These are phyloP conservation scores for Funneliformis geosporum DNA, from an alignment of 192 early-diverging fungal species.

Conservation along the genomic window DNA sequence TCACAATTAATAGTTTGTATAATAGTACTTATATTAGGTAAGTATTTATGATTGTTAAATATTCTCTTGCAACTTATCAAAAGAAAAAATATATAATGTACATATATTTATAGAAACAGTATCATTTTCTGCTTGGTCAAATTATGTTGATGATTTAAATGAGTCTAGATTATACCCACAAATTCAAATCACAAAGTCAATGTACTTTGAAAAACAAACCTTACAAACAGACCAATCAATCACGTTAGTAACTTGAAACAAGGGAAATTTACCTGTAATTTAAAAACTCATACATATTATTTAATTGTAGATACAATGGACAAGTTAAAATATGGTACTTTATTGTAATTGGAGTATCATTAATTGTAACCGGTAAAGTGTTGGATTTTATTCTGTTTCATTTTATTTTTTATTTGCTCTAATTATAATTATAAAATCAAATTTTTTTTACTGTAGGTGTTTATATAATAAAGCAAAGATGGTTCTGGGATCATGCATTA, in stretches of 20 bases:
- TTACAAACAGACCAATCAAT: background rate
- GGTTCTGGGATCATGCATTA: background rate
- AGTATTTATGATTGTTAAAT: background rate
- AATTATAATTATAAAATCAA: background rate
- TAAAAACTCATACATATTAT: no score
- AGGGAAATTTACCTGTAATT: no score
- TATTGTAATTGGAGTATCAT: background rate
- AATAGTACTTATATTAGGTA: background rate
- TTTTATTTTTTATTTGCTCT: no score
- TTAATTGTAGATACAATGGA: background rate
- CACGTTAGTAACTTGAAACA: background rate
- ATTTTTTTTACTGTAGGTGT: background rate
- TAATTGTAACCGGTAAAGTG: background rate
- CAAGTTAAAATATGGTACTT: background rate
- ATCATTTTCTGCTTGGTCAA: background rate
- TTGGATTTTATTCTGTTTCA: no score
- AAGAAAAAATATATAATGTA: background rate
- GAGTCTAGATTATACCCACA: background rate
- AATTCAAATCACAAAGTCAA: background rate
- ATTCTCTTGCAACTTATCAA: background rate
- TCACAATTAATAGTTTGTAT: background rate
- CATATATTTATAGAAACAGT: background rate
- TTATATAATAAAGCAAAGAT: background rate
- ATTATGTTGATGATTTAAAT: background rate
- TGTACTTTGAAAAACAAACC: background rate